A percentile compares a stretch with the other conserved stretches of the same genome.
Conservation (phyloP, 2,329 filamentous ascomycete species). For the Ambrosiella beaveri region DNA sequence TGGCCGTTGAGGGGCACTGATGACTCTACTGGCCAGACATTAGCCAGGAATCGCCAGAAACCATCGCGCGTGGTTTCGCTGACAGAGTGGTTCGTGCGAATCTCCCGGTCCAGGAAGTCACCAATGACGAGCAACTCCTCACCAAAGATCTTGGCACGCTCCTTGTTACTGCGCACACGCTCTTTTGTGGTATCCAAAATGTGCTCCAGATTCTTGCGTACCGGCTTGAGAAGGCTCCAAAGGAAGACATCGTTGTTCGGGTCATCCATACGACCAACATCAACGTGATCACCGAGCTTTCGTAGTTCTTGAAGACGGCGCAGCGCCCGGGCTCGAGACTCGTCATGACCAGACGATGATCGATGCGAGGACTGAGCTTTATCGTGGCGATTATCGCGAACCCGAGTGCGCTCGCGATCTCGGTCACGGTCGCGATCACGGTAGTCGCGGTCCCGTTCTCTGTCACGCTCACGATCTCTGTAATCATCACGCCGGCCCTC, state of each 20-base stretch:
- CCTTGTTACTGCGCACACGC: slow-evolving; percentile 43
- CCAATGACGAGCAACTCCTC: slow-evolving; percentile 44
- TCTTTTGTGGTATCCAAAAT: slow-evolving; percentile 45
- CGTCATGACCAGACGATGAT: slow-evolving; percentile 18
- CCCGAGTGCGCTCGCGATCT: slow-evolving; percentile 17
- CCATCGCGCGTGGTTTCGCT: slow-evolving; percentile 29
- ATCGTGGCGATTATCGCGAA: slow-evolving; percentile 22
- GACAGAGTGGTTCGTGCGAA: slow-evolving; percentile 24
- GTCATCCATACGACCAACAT: slow-evolving; percentile 26
- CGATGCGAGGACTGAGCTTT: slow-evolving; percentile 37
- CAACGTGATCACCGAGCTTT: slow-evolving; percentile 27
- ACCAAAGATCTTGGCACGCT: slow-evolving; percentile 44
- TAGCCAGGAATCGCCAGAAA: slow-evolving; percentile 32
- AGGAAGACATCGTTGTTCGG: slow-evolving; percentile 30
- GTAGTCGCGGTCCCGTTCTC: slow-evolving; percentile 17
- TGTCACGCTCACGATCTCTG: slow-evolving; percentile 16
- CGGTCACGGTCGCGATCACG: slow-evolving; percentile 14
- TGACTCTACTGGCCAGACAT: slow-evolving; percentile 28
- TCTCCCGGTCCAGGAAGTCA: slow-evolving; percentile 36
- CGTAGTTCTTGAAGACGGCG: slow-evolving; percentile 27
- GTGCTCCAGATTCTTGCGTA: slow-evolving; percentile 40
- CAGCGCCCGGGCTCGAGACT: slow-evolving; percentile 25
- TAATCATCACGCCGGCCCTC: slow-evolving; percentile 21
- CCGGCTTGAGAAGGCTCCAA: slow-evolving; percentile 36
- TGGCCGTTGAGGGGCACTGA: slow-evolving; percentile 21